Conservation (phyloP, 257 asterid genomes). For the Rauvolfia tetraphylla region DNA sequence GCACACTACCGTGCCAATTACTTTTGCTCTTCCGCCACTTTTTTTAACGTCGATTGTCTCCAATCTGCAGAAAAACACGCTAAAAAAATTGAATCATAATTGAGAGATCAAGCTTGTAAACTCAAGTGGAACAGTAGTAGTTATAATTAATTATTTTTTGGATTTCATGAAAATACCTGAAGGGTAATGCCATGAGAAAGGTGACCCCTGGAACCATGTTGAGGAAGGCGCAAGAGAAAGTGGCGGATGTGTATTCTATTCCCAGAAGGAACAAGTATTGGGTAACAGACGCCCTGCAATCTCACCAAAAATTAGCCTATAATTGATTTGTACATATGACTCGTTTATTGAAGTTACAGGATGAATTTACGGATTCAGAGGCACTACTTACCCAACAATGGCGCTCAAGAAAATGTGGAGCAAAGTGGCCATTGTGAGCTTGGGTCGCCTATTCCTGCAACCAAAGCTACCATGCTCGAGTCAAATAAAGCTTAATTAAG, state of each 20-base stretch:
- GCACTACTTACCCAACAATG: slow-evolving; percentile 52
- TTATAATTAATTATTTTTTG: not conserved
- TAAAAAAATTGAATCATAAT: no score
- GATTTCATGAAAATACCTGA: slow-evolving; percentile 33
- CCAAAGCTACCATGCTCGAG: not conserved
- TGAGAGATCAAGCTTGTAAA: no score
- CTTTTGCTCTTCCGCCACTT: slow-evolving; percentile 56
- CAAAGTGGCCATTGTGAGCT: slow-evolving; percentile 47
- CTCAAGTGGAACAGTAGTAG: no score
- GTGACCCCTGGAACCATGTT: slow-evolving; percentile 65
- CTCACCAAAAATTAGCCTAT: not conserved
- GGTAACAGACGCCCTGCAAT: slow-evolving; percentile 58
- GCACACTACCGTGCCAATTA: slow-evolving; percentile 56
- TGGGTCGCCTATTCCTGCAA: slow-evolving; percentile 73
- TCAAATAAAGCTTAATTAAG: not conserved
- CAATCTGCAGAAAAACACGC: slow-evolving; percentile 30
- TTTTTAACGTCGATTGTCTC: slow-evolving; percentile 44
- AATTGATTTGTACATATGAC: not conserved
- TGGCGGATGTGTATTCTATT: slow-evolving; percentile 65
- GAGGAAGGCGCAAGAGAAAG: slow-evolving; percentile 68
- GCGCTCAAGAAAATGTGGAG: slow-evolving; percentile 64
- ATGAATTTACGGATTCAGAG: not conserved
- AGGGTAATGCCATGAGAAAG: slow-evolving; percentile 65
- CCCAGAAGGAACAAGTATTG: slow-evolving; percentile 78
- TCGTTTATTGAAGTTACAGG: no score